Base-by-base conservation (phyloP, 495 filamentous ascomycete species). In the Filosporella fistucella region DNA sequence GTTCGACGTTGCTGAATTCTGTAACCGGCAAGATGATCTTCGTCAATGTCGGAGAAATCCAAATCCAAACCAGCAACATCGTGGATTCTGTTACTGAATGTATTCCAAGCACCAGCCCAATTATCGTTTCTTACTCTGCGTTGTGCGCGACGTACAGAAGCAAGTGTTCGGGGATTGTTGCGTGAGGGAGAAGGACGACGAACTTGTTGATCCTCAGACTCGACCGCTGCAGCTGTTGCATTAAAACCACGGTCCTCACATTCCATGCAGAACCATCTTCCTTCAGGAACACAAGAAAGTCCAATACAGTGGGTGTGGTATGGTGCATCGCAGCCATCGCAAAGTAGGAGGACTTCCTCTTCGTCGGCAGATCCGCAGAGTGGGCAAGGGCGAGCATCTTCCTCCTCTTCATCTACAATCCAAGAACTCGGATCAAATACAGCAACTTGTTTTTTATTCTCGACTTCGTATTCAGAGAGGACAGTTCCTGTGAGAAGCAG, bases 261-360 rank as follows among this genome's bases (percentile, higher is more conserved):
- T 42, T 78, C 76, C 47, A 87, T 72, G 64, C 91, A 97, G 62
- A 86, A 95, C 91, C 91, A 97, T 41, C 77, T 65, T 14, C 84
- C 86, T 13, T 67, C 54, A 20, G 91, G 89, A 26, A 95, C 75
- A 6, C 62, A 55, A 38, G 88, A 80, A 30, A 95, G 74, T n/a
- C 82, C 89, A 23, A 91, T 72, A 59, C 91, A 98, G 60, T 87
- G 84, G 38, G 84, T 85, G 66, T 98, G 91, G 42, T 86, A 93
- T 21, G 82, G 75, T 9, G 76, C 77, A 72, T 93, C 83, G 67
- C 93, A 96, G 54, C 78, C 80, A 68, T 95, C 88, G 69, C 91
- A 98, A 24, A 90, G 73, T 42, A 96, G 77, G 21, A 96, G 76
- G 0, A 84, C 65, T 22, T 94, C 84, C 64, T 91, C 86, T 44